Percentiles rank a stretch among this genome's conserved stretches.
These are phyloP conservation scores for Cyberlindnera xylosilytica DNA, from an alignment of 805 yeast genomes.

Conservation along the genomic window DNA sequence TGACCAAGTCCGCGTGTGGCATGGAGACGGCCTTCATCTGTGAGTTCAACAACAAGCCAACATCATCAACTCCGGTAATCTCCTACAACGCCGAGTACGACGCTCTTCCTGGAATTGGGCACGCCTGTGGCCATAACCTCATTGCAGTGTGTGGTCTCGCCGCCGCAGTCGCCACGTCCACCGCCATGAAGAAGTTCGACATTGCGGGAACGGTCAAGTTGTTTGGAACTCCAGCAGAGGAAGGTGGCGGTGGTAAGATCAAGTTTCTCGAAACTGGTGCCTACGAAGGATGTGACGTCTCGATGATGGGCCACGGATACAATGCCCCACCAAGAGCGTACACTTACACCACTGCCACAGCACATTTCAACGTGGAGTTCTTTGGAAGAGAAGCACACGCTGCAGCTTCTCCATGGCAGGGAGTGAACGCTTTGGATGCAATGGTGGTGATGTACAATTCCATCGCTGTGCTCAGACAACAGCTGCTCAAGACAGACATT, in stretches of 20 bases:
- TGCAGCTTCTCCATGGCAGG: conserved; percentile 16
- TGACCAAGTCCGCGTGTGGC: conserved; percentile 8
- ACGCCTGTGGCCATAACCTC: conserved; percentile 15
- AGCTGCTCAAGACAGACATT: conserved; percentile 5
- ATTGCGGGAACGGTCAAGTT: conserved; percentile 13
- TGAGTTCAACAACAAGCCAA: conserved; percentile 4
- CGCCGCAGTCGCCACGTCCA: conserved; percentile 7
- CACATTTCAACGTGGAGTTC: conserved; percentile 6
- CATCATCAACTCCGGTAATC: conserved; percentile 5
- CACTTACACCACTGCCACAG: conserved; percentile 6
- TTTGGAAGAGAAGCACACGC: conserved; percentile 15
- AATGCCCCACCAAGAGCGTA: background rate
- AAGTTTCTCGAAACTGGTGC: conserved; percentile 10
- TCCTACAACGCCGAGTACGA: conserved; percentile 14
- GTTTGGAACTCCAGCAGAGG: conserved; percentile 15
- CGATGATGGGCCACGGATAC: conserved; percentile 7
- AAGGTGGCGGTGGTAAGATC: conserved; percentile 13
- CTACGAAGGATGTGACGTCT: conserved; percentile 8
- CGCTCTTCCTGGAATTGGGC: conserved; percentile 13
- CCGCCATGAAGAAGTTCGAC: conserved; percentile 9
- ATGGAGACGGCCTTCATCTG: conserved; percentile 10
- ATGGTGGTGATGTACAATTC: conserved; percentile 8
- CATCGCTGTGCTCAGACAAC: conserved; percentile 11
- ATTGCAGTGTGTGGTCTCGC: conserved; percentile 8
- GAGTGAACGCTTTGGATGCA: conserved; percentile 14